phyloP scores from a whole-genome alignment of 2,329 filamentous ascomycete genomes.

The Leptographium flavum region DNA sequence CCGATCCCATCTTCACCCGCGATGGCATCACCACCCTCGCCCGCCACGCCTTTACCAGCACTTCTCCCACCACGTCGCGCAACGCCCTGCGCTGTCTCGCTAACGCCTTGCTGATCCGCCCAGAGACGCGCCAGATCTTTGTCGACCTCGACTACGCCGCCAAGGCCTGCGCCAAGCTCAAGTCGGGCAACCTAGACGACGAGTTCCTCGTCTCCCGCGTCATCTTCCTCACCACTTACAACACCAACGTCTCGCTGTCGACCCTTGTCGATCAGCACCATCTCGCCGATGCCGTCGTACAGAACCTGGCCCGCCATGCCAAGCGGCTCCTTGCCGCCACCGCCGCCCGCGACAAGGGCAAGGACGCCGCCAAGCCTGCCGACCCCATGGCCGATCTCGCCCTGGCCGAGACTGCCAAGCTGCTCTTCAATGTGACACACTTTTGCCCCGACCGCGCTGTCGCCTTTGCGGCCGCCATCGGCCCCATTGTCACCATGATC shows the following conservation, averaged over 20 bases:
- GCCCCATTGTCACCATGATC: conserved; percentile 58
- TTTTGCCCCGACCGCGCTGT: conserved; percentile 48
- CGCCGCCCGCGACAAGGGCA: conserved; percentile 7
- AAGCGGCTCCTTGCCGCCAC: conserved; percentile 19
- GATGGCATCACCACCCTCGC: conserved; percentile 60
- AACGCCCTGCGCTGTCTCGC: conserved; percentile 72
- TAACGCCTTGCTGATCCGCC: conserved; percentile 64
- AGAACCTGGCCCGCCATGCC: conserved; percentile 58
- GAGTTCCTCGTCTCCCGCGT: conserved; percentile 76
- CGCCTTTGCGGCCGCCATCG: conserved; percentile 53
- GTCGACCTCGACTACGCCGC: conserved; percentile 54
- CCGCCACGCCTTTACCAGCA: conserved; percentile 57
- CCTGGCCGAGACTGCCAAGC: conserved; percentile 68
- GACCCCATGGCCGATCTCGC: conserved; percentile 64
- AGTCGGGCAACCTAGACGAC: conserved; percentile 62
- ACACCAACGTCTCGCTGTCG: conserved; percentile 51
- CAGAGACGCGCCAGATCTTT: conserved; percentile 55
- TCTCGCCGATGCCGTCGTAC: conserved; percentile 52
- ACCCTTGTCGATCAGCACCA: conserved; percentile 50
- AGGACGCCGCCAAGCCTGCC: conserved; percentile 8
- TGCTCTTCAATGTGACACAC: conserved; percentile 79
- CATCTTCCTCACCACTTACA: conserved; percentile 68
- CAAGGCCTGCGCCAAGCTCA: conserved; percentile 56
- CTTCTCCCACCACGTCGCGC: conserved; percentile 47
- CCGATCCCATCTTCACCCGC: conserved; percentile 74